Evolutionary conservation across 2,329 filamentous ascomycete species (phyloP), one percentile per base, ranked within the genome.

Genomic region (Aspergillus ibericus): DNA sequence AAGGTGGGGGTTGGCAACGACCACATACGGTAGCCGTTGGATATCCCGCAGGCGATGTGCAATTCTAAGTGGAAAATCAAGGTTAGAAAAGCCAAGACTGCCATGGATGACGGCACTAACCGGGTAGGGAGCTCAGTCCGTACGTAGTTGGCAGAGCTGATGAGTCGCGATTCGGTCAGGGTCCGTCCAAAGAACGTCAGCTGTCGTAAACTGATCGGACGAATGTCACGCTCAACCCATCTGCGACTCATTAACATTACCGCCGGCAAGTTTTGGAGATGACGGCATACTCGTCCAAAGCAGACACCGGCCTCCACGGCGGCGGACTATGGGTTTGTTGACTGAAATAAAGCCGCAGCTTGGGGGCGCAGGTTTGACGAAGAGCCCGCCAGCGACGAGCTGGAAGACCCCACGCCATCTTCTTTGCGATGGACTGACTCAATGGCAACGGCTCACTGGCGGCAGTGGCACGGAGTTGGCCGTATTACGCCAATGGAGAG

Each of bases 91-190:
- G 27, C 27, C 12, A 38, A 3, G 10, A 25, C n/a, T 44, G 25
- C 15, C 1, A 29, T 48, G 15, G 27, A 27, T 3, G 3, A 38
- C 46, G 34, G 12, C 47, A 69, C 78, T 60, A 75, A 89, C 88
- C 90, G 85, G 6, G 90, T 95, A 6, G 93, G 93, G 53, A 99
- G 85, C 79, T 99, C 95, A 5, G 92, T 92, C 58, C 95, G 90
- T 53, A 98, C 93, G 81, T 99, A 99, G 78, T 99, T 99, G 61
- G 95, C 95, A 44, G 93, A 97, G 78, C 91, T 93, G 66, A 99
- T 85, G 61, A 99, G 83, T 58, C 96, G 88, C 53, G 87, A 83
- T 77, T 98, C 93, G 49, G 93, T 97, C 72, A 99, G 80, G 20
- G 93, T 96, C 49, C 95, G 89, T 29, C 95, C 95, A 77, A 98